Conservation (phyloP, 345 rosid genomes). For the Hirschfeldia incana region DNA sequence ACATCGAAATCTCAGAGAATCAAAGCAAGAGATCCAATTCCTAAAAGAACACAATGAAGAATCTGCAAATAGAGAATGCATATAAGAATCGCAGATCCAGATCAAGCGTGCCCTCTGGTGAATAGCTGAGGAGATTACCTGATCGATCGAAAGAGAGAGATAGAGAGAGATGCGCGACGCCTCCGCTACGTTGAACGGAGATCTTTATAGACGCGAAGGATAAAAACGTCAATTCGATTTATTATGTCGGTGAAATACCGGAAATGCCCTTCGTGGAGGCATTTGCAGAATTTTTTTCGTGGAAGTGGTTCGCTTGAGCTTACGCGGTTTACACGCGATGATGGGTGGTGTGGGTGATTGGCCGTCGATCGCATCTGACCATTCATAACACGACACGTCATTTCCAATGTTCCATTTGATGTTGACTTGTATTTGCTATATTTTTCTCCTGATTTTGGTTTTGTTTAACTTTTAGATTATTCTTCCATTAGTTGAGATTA, state of each 20-base stretch:
- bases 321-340: slow-evolving; percentile 30
- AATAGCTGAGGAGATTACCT: not conserved
- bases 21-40: not conserved
- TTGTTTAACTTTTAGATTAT: not conserved
- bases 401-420: not conserved
- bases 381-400: not conserved
- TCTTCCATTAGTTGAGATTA: not conserved
- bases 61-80: slow-evolving; percentile 8
- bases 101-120: slow-evolving; percentile 3
- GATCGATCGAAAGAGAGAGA: not conserved
- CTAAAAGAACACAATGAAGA: not conserved
- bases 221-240: not conserved
- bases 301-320: not conserved
- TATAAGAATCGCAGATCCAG: not conserved
- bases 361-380: slow-evolving; percentile 28
- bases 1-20: slow-evolving; percentile 10
- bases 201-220: slow-evolving; percentile 24
- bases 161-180: slow-evolving; percentile 24
- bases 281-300: slow-evolving; percentile 16
- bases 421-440: slow-evolving; percentile 7
- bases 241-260: not conserved
- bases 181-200: slow-evolving; percentile 3
- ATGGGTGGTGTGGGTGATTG: not conserved
- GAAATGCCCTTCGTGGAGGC: not conserved
- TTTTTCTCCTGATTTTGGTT: not conserved